These are phyloP conservation scores for Ruellia speciosa DNA, from an alignment of 305 asterid species.

Conservation along the genomic window DNA sequence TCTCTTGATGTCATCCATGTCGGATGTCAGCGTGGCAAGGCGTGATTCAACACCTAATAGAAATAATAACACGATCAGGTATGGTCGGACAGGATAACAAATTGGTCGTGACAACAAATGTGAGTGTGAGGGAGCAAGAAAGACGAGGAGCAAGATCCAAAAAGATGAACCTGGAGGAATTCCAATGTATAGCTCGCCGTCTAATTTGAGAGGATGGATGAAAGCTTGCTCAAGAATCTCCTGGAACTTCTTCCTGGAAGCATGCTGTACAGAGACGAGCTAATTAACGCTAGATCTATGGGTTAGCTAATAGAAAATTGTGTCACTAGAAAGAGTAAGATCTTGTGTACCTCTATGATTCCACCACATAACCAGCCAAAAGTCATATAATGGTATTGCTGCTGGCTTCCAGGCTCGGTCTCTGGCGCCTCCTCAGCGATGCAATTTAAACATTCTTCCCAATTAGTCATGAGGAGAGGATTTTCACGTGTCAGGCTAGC, in stretches of 20 bases:
- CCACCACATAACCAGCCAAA: conserved; percentile 98
- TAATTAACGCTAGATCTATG: conserved; percentile 6
- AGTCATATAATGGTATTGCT: conserved; percentile 75
- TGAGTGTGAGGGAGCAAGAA: not conserved
- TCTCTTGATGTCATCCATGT: conserved; percentile 61
- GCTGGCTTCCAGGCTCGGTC: conserved; percentile 77
- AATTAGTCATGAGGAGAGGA: conserved; percentile 67
- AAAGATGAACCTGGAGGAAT: conserved; percentile 81
- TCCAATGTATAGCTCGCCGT: conserved; percentile 93
- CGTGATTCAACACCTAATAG: conserved; percentile 86
- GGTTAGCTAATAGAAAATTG: not conserved
- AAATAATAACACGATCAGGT: conserved; percentile 15
- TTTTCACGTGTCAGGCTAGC: conserved; percentile 57
- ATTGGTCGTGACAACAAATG: not conserved
- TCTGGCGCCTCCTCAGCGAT: conserved; percentile 50
- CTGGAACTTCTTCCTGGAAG: conserved; percentile 77
- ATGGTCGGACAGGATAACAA: not conserved
- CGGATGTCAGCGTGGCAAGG: conserved; percentile 80
- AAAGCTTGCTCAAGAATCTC: conserved; percentile 85
- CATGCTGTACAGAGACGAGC: conserved; percentile 43
- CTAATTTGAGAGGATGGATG: conserved; percentile 63
- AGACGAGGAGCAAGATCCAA: conserved; percentile 7
- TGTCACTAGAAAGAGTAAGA: not conserved
- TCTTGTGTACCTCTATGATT: conserved; percentile 70
- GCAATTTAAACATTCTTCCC: conserved; percentile 74